These are phyloP conservation scores for Kodamaea suecica DNA, from an alignment of 1,139 yeast genomes.

Conservation along the genomic window DNA sequence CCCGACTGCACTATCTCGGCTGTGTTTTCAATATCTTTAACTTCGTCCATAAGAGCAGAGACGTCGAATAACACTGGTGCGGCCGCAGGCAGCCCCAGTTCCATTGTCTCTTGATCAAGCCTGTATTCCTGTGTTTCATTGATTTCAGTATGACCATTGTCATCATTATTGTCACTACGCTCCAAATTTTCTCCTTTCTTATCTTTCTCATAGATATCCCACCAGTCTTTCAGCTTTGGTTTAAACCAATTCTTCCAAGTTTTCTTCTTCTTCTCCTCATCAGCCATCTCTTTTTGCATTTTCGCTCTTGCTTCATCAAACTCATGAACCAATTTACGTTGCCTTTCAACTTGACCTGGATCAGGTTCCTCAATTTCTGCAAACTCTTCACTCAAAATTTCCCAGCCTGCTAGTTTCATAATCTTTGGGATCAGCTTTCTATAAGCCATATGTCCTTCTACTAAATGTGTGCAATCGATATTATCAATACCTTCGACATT, in stretches of 20 bases:
- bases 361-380: slow-evolving; percentile 96
- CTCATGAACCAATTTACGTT: slow-evolving; percentile 74
- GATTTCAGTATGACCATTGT: too few relatives aligned
- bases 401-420: slow-evolving; percentile 67
- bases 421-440: slow-evolving; percentile 89
- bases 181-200: slow-evolving; percentile 1
- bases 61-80: slow-evolving; percentile 39
- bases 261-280: slow-evolving; percentile 30
- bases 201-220: slow-evolving; percentile 59
- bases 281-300: slow-evolving; percentile 32
- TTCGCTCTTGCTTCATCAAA: slow-evolving; percentile 80
- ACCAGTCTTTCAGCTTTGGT: slow-evolving; percentile 84
- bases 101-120: slow-evolving; percentile 7
- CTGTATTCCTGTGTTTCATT: neutral
- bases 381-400: slow-evolving; percentile 84
- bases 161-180: neutral
- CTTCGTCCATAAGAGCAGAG: slow-evolving; percentile 44
- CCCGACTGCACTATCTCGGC: too few relatives aligned
- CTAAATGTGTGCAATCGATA: slow-evolving; percentile 79
- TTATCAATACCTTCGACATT: slow-evolving; percentile 69
- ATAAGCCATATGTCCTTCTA: slow-evolving; percentile 96
- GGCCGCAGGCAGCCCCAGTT: neutral
- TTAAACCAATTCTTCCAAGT: slow-evolving; percentile 66
- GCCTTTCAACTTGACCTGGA: slow-evolving; percentile 79
- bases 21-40: slow-evolving; percentile 38